Conservation (phyloP, 352 stramenopile genomes). For the Globisporangium cylindrosporum region DNA sequence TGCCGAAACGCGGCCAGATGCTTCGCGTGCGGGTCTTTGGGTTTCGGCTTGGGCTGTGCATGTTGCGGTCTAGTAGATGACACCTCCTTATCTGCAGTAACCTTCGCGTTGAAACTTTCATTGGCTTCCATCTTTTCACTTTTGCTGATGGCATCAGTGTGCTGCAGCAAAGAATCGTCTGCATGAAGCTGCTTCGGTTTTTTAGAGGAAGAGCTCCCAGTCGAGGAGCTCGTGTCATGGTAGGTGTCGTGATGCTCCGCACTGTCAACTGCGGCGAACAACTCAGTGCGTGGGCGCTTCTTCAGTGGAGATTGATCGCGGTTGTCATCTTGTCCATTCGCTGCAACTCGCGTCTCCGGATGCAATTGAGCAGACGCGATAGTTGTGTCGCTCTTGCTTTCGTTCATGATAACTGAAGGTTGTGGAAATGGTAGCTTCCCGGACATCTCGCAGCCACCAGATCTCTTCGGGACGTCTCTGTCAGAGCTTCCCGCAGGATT, state of each 20-base stretch:
- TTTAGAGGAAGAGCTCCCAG: not conserved
- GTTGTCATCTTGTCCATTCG: not conserved
- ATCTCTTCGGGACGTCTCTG: not conserved
- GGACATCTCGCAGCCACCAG: not conserved
- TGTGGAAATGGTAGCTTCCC: not conserved
- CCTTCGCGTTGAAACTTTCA: not conserved
- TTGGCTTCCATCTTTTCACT: not conserved
- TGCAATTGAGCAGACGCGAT: not conserved
- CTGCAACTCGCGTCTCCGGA: not conserved
- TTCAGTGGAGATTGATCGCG: not conserved
- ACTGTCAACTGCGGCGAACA: not conserved
- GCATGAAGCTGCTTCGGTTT: not conserved
- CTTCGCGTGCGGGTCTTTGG: not conserved
- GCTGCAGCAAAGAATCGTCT: not conserved
- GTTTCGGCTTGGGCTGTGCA: not conserved
- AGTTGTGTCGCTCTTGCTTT: not conserved
- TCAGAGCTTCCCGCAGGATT: not conserved
- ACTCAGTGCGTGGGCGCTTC: not conserved
- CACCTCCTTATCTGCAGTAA: not conserved
- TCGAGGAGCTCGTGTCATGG: not conserved
- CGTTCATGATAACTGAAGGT: not conserved
- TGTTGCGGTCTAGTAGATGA: not conserved
- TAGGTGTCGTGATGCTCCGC: not conserved
- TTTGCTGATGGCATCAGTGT: not conserved
- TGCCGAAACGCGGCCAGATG: slow-evolving; percentile 26